Evolutionary conservation across 1,284 basidiomycete genomes (phyloP).

Genomic region (Boletellus deceptivus): DNA sequence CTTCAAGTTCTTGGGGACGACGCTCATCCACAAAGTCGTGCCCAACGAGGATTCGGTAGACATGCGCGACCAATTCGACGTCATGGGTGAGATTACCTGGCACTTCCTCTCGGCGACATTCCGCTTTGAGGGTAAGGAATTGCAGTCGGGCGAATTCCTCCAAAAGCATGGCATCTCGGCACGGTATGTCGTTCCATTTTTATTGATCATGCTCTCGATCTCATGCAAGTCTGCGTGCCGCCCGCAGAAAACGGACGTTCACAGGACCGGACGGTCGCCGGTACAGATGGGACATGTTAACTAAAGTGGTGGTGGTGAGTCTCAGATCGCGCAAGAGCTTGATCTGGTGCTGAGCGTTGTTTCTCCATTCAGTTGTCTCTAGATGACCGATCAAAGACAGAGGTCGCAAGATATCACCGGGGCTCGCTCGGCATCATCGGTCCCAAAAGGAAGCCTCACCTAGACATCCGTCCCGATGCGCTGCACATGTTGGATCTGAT

Average conservation of each 20-base stretch:
- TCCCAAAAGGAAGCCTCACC: slow-evolving; percentile 19
- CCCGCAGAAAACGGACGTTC: slow-evolving; percentile 17
- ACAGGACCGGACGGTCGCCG: slow-evolving; percentile 15
- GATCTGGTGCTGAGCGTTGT: not conserved
- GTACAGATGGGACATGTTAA: slow-evolving; percentile 15
- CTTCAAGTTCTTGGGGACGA: slow-evolving; percentile 11
- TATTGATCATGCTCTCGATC: no score
- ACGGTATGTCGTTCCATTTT: slow-evolving; percentile 8
- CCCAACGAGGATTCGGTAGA: slow-evolving; percentile 16
- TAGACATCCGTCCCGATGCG: slow-evolving; percentile 34
- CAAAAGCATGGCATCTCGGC: slow-evolving; percentile 15
- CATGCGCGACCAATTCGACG: slow-evolving; percentile 21
- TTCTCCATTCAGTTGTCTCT: slow-evolving; percentile 9
- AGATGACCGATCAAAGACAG: slow-evolving; percentile 4
- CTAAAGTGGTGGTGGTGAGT: slow-evolving; percentile 12
- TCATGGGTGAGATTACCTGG: slow-evolving; percentile 25
- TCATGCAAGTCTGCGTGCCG: no score
- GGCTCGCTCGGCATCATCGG: slow-evolving; percentile 14
- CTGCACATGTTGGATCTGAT: slow-evolving; percentile 36
- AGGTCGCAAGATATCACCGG: slow-evolving; percentile 27
- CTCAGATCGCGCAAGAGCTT: not conserved
- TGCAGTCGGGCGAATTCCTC: slow-evolving; percentile 15
- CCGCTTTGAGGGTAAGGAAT: slow-evolving; percentile 12
- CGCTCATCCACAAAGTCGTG: slow-evolving; percentile 17
- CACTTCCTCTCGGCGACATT: slow-evolving; percentile 19